Conservation (phyloP, 176 grass and related monocot species). For the Zea mays region Zm-B73-REFERENCE-NAM-5.0 NC_050102.1:183837501-183838000, state of each 20-base stretch:
- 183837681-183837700: conserved; percentile 18
- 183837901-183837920: no score
- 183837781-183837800: conserved; percentile 36
- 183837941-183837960: no score
- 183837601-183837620: conserved; percentile 83
- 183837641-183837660: conserved; percentile 89
- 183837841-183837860: not conserved
- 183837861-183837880: no score
- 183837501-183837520: conserved; percentile 71
- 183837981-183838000: no score
- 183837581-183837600: conserved; percentile 35
- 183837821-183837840: conserved; percentile 3
- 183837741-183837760: conserved; percentile 46
- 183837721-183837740: conserved; percentile 44
- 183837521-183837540: conserved; percentile 87
- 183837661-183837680: conserved; percentile 37
- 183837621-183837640: conserved; percentile 74
- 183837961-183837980: no score
- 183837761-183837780: conserved; percentile 24
- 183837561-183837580: conserved; percentile 60
- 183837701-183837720: not conserved
- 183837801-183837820: conserved; percentile 59
- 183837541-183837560: conserved; percentile 87
- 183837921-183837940: no score
- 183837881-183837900: no score